Evolutionary conservation across 805 yeast genomes (phyloP).

Genomic region (Kluyveromyces nonfermentans): DNA sequence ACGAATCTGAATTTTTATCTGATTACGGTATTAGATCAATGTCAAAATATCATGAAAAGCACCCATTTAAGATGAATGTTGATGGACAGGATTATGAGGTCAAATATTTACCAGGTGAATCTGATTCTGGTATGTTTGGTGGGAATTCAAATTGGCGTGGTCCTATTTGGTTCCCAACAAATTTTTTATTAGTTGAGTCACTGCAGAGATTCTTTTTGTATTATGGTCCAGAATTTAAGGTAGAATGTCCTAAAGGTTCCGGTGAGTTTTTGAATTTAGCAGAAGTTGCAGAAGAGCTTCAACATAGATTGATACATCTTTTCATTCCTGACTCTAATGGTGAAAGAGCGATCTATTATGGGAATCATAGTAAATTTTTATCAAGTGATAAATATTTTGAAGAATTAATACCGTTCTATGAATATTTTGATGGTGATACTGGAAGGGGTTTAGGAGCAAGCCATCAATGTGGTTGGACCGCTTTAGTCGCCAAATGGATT

Average conservation of each 20-base stretch:
- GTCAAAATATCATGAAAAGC: conserved; percentile 74
- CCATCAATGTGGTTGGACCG: conserved; percentile 97
- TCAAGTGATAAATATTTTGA: conserved; percentile 60
- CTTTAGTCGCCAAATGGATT: conserved; percentile 83
- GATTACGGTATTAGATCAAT: conserved; percentile 81
- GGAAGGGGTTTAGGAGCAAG: conserved; percentile 91
- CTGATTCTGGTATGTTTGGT: conserved; percentile 89
- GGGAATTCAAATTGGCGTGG: conserved; percentile 98
- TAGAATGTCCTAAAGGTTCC: conserved; percentile 81
- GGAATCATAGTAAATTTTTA: conserved; percentile 45
- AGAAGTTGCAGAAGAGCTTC: conserved; percentile 83
- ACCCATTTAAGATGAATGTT: conserved; percentile 80
- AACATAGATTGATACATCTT: conserved; percentile 71
- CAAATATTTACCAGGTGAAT: conserved; percentile 76
- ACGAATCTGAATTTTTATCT: conserved; percentile 77
- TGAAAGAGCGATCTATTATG: conserved; percentile 73
- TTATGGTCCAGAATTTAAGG: conserved; percentile 77
- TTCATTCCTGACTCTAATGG: conserved; percentile 62
- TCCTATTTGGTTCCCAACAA: conserved; percentile 94
- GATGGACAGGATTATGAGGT: conserved; percentile 64
- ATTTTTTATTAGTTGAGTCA: conserved; percentile 76
- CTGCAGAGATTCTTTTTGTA: conserved; percentile 79
- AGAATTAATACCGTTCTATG: conserved; percentile 72
- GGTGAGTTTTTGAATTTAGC: conserved; percentile 71
- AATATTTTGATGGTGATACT: conserved; percentile 88